Conservation (phyloP, 352 stramenopile species). For the Albugo laibachii region DNA sequence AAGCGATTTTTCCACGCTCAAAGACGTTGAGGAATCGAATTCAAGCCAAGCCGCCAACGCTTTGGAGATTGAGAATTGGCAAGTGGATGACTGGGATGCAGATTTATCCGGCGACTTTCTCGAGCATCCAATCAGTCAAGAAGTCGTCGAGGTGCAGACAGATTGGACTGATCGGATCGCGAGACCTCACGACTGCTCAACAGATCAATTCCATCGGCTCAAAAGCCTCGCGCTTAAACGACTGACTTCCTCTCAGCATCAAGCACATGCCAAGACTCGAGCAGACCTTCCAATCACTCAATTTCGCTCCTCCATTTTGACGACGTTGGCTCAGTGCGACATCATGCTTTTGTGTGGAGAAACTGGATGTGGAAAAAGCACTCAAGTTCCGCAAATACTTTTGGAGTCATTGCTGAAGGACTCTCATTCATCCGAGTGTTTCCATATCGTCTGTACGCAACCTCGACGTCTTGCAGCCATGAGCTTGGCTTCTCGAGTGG, state of each 20-base stretch:
- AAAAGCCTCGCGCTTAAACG: too few relatives aligned
- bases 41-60: not conserved
- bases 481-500: slow-evolving; percentile 86
- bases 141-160: too few relatives aligned
- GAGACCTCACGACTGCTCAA: slow-evolving; percentile 1
- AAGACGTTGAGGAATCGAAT: slow-evolving; percentile 3
- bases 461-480: slow-evolving; percentile 91
- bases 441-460: slow-evolving; percentile 92
- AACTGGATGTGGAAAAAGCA: slow-evolving; percentile 90
- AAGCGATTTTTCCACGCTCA: slow-evolving; percentile 8
- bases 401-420: slow-evolving; percentile 77
- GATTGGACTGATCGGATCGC: not conserved
- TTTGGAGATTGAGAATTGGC: slow-evolving; percentile 22
- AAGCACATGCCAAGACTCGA: slow-evolving; percentile 5
- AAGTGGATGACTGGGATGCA: slow-evolving; percentile 52
- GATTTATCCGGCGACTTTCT: slow-evolving; percentile 20
- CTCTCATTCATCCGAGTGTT: slow-evolving; percentile 42
- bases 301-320: slow-evolving; percentile 66
- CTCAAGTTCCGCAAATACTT: slow-evolving; percentile 94
- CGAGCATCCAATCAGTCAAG: not conserved
- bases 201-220: too few relatives aligned
- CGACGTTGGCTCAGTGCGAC: slow-evolving; percentile 46
- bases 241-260: too few relatives aligned
- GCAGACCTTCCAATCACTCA: slow-evolving; percentile 54
- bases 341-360: slow-evolving; percentile 91